Evolutionary conservation across 805 yeast genomes (phyloP), one percentile per base, ranked within the genome.

Genomic region (Kodamaea leandrae): DNA sequence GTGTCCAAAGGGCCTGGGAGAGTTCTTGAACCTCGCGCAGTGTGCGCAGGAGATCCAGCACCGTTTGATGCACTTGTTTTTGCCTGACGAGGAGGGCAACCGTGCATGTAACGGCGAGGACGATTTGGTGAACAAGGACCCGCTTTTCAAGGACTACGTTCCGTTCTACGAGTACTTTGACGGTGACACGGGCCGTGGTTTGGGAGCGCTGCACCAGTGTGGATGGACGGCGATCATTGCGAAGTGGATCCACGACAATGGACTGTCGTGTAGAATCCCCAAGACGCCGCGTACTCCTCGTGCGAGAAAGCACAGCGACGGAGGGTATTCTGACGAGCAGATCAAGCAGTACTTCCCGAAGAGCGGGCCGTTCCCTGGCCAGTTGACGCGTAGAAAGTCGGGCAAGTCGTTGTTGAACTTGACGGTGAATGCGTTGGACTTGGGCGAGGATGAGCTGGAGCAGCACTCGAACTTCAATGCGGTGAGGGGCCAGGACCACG

Each of bases 151-250:
- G 53, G 95, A 88, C 46, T 76, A 77, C 48, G 76, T 86, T 32
- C 82, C 85, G 47, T 89, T 86, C 58, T 85, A 78, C 58, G 97
- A 89, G 67, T 89, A 83, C 60, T 89, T 89, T 59, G 95, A 89
- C 55, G 96, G 95, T 50, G 97, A 89, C 58, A 84, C 93, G 2
- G 97, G 97, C 28, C 77, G 96, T 51, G 97, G 96, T 4, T 66
- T 89, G 43, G 97, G 97, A 24, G 88, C 96, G 1, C 81, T 89
- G 39, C 96, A 90, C 68, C 97, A 89, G 66, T 83, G 89, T 71
- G 97, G 97, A 9, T 89, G 97, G 97, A 89, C 96, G 1, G 90
- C 95, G 0, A 72, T 90, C 34, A 93, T 88, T 39, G 95, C 96
- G 32, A 85, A 91, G 64, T 79, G 89, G 78, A 86, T 90, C 55